Percentiles rank a stretch among this genome's conserved stretches.
Conservation (phyloP, 2,329 filamentous ascomycete genomes). For the Podosphaera xanthii region DNA sequence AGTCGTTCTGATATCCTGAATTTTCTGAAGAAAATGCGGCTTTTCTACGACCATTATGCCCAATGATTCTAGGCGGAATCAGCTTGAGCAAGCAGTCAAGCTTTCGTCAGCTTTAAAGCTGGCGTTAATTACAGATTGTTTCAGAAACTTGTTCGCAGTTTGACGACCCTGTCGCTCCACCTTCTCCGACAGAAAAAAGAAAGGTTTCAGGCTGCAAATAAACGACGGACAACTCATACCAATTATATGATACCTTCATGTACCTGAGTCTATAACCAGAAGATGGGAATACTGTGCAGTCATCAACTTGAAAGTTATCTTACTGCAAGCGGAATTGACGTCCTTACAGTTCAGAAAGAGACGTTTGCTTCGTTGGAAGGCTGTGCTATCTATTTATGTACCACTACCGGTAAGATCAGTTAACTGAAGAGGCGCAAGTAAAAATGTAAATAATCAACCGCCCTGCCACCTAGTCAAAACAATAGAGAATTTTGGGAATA, state of each 20-base stretch:
- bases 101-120: not conserved
- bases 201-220: not conserved
- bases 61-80: not conserved
- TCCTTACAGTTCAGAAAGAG: not conserved
- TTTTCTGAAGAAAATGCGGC: not conserved
- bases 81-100: not conserved
- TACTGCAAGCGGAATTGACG: not conserved
- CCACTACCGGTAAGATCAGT: no score
- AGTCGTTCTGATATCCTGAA: not conserved
- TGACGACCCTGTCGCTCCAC: not conserved
- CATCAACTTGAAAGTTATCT: not conserved
- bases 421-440: no score
- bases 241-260: not conserved
- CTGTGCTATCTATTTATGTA: no score
- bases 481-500: no score
- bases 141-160: not conserved
- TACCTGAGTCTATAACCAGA: not conserved
- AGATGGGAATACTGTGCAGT: not conserved
- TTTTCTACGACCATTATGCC: not conserved
- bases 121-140: not conserved
- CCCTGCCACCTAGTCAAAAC: no score
- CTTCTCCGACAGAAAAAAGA: not conserved
- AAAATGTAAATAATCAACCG: no score
- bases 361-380: no score
- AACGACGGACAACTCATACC: not conserved